Conservation (phyloP, 176 grass and related monocot genomes). For the Musa beccarii region DNA sequence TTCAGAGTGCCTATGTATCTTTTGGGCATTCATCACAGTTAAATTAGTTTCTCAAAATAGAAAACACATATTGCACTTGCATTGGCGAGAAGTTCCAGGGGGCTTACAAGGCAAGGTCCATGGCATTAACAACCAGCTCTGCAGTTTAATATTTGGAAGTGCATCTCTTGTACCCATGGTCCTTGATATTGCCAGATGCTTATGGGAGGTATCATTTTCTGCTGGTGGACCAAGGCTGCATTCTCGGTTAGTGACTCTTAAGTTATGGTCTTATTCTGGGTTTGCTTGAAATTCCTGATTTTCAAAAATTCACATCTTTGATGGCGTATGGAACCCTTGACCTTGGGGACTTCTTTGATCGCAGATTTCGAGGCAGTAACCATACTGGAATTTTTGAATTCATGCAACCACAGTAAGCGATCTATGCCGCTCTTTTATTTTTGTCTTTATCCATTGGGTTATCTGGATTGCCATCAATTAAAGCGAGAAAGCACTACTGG, state of each 20-base stretch:
- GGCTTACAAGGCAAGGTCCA: conserved; percentile 68
- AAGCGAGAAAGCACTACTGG: no score
- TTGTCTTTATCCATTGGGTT: no score
- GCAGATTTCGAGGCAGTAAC: conserved; percentile 77
- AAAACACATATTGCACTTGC: conserved; percentile 79
- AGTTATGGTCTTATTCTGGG: not conserved
- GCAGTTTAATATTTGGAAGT: not conserved
- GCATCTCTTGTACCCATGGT: not conserved
- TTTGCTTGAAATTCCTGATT: not conserved
- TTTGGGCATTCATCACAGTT: not conserved
- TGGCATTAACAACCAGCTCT: conserved; percentile 20
- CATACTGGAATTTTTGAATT: conserved; percentile 85
- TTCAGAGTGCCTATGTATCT: conserved; percentile 20
- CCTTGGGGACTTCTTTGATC: not conserved
- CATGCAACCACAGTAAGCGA: conserved; percentile 84
- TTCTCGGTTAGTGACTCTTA: conserved; percentile 21
- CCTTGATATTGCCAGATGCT: conserved; percentile 37
- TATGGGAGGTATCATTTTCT: conserved; percentile 65
- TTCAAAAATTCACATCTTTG: not conserved
- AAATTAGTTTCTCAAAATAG: conserved; percentile 30
- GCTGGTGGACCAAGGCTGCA: conserved; percentile 72
- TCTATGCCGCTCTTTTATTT: no score
- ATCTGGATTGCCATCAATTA: no score
- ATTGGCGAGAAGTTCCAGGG: conserved; percentile 84
- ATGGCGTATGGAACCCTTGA: no score